Evolutionary conservation across 2,329 filamentous ascomycete genomes (phyloP).

Genomic region (Aspergillus sp.): DNA sequence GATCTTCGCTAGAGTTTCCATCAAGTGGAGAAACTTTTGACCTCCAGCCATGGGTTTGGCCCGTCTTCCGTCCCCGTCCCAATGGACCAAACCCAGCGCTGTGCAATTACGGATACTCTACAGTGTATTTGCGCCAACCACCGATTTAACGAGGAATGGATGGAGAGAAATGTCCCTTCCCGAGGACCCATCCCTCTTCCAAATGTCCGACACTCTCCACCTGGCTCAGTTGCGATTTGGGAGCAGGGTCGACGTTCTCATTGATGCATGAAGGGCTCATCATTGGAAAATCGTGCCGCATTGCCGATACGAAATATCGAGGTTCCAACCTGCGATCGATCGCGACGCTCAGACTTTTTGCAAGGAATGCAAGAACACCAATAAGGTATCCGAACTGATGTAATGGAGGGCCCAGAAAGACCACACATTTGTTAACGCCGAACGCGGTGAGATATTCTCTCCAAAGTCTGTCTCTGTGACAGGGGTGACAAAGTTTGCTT

Average conservation of each 20-base stretch:
- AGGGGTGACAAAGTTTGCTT: neutral
- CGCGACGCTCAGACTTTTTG: neutral
- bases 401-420: neutral
- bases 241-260: neutral
- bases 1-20: neutral
- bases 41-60: neutral
- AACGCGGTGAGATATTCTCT: neutral
- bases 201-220: neutral
- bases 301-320: neutral
- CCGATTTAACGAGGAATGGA: neutral
- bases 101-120: neutral
- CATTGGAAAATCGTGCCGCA: neutral
- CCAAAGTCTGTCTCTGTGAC: neutral
- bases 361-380: neutral
- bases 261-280: neutral
- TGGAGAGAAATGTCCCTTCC: neutral
- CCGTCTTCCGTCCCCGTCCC: too few species aligned
- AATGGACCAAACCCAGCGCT: neutral
- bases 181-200: neutral
- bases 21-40: neutral
- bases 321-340: neutral
- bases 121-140: neutral
- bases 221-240: neutral
- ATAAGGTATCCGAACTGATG: neutral
- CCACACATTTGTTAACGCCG: neutral